These are phyloP conservation scores for Herpotrichia juniperi DNA, from an alignment of 2,329 filamentous ascomycete genomes.

Conservation along the genomic window DNA sequence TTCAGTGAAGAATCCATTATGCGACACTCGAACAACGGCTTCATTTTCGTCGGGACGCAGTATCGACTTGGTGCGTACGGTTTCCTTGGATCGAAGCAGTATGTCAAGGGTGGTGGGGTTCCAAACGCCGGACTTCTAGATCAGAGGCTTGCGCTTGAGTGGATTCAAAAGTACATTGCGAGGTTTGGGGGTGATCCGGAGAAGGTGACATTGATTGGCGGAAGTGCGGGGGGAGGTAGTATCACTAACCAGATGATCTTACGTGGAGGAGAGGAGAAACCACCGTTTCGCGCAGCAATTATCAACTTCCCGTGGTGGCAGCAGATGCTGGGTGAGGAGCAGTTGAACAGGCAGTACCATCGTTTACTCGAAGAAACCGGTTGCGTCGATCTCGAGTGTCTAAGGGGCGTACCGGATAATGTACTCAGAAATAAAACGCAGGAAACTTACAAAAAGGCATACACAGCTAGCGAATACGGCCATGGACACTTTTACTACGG, in stretches of 20 bases:
- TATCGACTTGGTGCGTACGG: slow-evolving; percentile 66
- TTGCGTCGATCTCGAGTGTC: slow-evolving; percentile 34
- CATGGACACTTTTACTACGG: slow-evolving; percentile 45
- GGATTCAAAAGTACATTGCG: slow-evolving; percentile 64
- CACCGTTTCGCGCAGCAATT: slow-evolving; percentile 47
- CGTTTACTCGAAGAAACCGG: slow-evolving; percentile 27
- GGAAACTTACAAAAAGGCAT: slow-evolving; percentile 22
- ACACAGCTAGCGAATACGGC: slow-evolving; percentile 23
- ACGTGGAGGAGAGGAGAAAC: slow-evolving; percentile 35
- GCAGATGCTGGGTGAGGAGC: slow-evolving; percentile 35
- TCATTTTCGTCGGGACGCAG: slow-evolving; percentile 64
- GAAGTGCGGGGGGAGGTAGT: slow-evolving; percentile 63
- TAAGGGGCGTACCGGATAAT: slow-evolving; percentile 22
- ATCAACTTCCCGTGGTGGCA: slow-evolving; percentile 45
- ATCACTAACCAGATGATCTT: slow-evolving; percentile 45
- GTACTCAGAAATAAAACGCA: slow-evolving; percentile 22
- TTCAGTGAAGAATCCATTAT: slow-evolving; percentile 32
- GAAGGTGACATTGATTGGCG: slow-evolving; percentile 63
- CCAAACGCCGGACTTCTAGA: slow-evolving; percentile 68
- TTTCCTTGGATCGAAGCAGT: slow-evolving; percentile 62
- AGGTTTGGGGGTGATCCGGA: slow-evolving; percentile 56
- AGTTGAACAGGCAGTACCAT: slow-evolving; percentile 37
- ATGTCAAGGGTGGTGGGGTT: slow-evolving; percentile 59
- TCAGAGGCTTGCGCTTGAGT: slow-evolving; percentile 62
- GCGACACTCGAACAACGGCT: slow-evolving; percentile 30